phyloP scores from a whole-genome alignment of 1,139 yeast species.

The Pneumocystis oryctolagi region DNA sequence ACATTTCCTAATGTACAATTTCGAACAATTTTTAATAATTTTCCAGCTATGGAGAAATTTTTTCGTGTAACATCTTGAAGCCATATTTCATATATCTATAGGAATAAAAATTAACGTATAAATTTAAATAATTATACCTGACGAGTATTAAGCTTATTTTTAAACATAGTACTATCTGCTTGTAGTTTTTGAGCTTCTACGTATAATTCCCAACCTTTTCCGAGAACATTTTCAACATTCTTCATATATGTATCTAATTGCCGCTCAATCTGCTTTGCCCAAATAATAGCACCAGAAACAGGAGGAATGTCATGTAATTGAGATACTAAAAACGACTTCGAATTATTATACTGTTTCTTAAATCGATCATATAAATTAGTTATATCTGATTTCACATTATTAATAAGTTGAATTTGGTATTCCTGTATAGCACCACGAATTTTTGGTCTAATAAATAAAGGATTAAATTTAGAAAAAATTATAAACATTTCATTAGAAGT shows the following conservation, averaged over 20 bases:
- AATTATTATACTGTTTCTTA: constrained; percentile 23
- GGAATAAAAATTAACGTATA: background rate
- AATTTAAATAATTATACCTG: constrained; percentile 10
- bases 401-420: constrained; percentile 36
- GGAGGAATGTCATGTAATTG: constrained; percentile 34
- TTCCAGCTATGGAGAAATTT: constrained; percentile 25
- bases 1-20: constrained; percentile 6
- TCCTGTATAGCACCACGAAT: constrained; percentile 42
- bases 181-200: constrained; percentile 56
- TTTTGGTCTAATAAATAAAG: constrained; percentile 36
- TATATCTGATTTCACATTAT: constrained; percentile 35
- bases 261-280: constrained; percentile 37
- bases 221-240: constrained; percentile 42
- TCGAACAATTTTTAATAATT: constrained; percentile 28
- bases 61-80: constrained; percentile 19
- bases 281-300: constrained; percentile 33
- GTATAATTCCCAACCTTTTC: constrained; percentile 59
- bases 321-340: constrained; percentile 26
- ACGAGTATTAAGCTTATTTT: constrained; percentile 34
- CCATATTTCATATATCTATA: constrained; percentile 36
- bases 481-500: constrained; percentile 37
- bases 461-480: constrained; percentile 35
- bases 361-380: constrained; percentile 30
- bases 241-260: constrained; percentile 30
- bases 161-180: constrained; percentile 34